Base-by-base conservation (phyloP, 768 basidiomycete species). In the Paxillus involutus region DNA sequence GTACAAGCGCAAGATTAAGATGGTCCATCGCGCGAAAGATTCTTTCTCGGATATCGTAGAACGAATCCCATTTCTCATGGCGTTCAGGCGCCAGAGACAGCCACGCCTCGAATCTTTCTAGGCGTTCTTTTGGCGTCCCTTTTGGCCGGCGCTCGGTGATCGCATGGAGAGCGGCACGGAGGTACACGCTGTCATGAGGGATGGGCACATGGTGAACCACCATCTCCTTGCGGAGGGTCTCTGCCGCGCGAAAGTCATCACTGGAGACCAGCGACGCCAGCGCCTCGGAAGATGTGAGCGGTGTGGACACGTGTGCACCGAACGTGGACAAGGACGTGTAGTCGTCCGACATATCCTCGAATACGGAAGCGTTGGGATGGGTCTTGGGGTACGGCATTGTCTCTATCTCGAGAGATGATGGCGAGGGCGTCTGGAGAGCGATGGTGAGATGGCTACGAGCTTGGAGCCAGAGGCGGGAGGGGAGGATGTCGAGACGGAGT, bases 31-130 rank as follows among this genome's bases (percentile, higher is more conserved):
- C 52, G 26, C 65, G 63, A 24, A 81, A 61, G 10, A 75, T 62
- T 11, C 62, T 62, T n/a, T 71, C 58, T 14, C 75, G 71, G 13
- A 74, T 66, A 14, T 49, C 40, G 14, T 62, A 42, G 56, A 77
- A 61, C 13, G 59, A 46, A 12, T 52, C 36, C 40, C 48, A 44
- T 9, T 52, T 47, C 13, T 60, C 51, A 26, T 64, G 48, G 3
- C 68, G 69, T 35, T 67, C 59, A 4, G 81, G 80, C 12, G 73
- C 60, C 40, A 81, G 69, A 5, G 71, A 65, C 48, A 80, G 61
- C 82, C 82, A 84, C 13, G 62, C 54, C 43, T 75, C 73, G n/a
- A 70, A 70, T 2, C 53, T 21, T 1, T 61, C 60, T 33, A 54
- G 3, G n/a, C 64, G 60, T 8, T 55, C 35, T 51, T 53, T 11